These are phyloP conservation scores for Takashimella koratensis DNA, from an alignment of 1,284 basidiomycete genomes.

Conservation along the genomic window DNA sequence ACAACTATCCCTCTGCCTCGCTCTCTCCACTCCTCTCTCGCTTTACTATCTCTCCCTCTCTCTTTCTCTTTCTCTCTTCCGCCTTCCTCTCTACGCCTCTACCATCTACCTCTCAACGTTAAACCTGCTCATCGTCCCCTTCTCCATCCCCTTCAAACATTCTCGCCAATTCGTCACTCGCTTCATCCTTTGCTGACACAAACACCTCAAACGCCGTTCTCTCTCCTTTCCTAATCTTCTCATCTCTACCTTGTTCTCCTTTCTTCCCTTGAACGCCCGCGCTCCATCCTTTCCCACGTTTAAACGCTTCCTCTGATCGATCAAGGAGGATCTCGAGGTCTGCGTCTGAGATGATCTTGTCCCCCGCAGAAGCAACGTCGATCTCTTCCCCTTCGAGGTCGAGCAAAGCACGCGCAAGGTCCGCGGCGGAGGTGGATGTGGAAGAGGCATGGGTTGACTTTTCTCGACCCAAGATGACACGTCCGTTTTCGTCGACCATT, in stretches of 20 bases:
- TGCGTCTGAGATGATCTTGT: conserved; percentile 74
- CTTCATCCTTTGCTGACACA: conserved; percentile 64
- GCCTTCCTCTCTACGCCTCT: not conserved
- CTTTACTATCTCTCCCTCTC: too few relatives aligned
- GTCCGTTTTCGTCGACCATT: conserved; percentile 54
- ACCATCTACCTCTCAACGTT: not conserved
- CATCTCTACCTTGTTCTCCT: conserved; percentile 33
- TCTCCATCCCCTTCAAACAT: conserved; percentile 52
- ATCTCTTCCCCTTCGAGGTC: conserved; percentile 84
- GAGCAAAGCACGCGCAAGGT: conserved; percentile 75
- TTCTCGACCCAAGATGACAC: conserved; percentile 52
- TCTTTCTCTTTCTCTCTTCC: too few relatives aligned
- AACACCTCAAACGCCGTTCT: conserved; percentile 74
- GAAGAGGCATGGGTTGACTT: conserved; percentile 54
- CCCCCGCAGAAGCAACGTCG: conserved; percentile 71
- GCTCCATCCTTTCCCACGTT: conserved; percentile 72
- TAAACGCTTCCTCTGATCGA: conserved; percentile 72
- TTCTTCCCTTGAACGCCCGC: conserved; percentile 35
- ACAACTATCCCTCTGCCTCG: too few relatives aligned
- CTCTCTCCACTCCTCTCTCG: too few relatives aligned
- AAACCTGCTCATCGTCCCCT: conserved; percentile 18
- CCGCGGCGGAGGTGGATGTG: conserved; percentile 48
- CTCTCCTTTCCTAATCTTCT: conserved; percentile 46
- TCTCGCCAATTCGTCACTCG: conserved; percentile 67
- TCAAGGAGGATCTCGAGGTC: conserved; percentile 79